Evolutionary conservation across 306 rosid species (phyloP).

Genomic region (Sicyos baderoa): DNA sequence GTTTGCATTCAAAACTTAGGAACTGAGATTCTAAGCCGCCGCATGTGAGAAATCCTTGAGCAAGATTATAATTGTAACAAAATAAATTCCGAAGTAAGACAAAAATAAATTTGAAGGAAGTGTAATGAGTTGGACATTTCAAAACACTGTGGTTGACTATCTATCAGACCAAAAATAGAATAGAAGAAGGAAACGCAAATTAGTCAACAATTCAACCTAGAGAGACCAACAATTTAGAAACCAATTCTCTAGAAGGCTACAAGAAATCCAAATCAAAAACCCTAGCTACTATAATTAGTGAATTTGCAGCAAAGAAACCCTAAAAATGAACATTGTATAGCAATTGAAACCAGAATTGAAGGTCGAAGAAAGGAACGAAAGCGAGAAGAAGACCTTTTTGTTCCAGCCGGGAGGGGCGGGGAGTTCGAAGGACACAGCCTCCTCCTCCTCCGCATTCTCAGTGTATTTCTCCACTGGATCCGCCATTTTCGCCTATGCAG

Average conservation of each 20-base stretch:
- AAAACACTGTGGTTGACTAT: background rate
- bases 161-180: background rate
- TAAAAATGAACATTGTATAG: constrained; percentile 1
- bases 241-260: background rate
- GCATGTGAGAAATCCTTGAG: background rate
- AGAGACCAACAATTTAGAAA: background rate
- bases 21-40: background rate
- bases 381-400: constrained; percentile 53
- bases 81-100: background rate
- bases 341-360: constrained; percentile 12
- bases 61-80: background rate
- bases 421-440: constrained; percentile 61
- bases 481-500: constrained; percentile 69
- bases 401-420: constrained; percentile 97
- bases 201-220: background rate
- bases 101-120: background rate
- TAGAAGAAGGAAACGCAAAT: background rate
- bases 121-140: background rate
- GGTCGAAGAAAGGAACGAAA: background rate
- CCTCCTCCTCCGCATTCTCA: constrained; percentile 58
- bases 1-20: background rate
- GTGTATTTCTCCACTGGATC: constrained; percentile 58
- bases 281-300: constrained; percentile 32
- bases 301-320: constrained; percentile 27
- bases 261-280: constrained; percentile 10